Evolutionary conservation across 176 grass and related monocot species (phyloP).

Genomic region (Rhynchospora pubera): DNA sequence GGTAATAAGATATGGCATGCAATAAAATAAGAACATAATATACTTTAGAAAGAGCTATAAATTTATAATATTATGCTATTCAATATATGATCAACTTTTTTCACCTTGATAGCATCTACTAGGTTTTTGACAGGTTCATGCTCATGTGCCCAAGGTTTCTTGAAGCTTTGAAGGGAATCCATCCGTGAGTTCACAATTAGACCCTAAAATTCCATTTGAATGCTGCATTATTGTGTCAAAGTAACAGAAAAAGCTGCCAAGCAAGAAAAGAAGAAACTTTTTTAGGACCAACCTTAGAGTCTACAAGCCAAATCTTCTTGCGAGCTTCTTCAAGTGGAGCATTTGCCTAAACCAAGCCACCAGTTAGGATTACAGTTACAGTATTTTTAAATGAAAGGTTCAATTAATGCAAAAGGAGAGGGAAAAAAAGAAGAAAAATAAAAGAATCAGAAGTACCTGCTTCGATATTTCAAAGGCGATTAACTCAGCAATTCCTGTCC

Average conservation of each 20-base stretch:
- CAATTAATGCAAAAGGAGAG: not conserved
- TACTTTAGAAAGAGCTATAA: not conserved
- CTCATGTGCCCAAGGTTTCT: constrained; percentile 83
- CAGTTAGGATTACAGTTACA: constrained; percentile 5
- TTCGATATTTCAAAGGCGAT: constrained; percentile 76
- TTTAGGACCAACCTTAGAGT: constrained; percentile 55
- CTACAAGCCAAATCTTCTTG: constrained; percentile 92
- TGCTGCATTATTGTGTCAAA: not conserved
- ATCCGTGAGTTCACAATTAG: constrained; percentile 70
- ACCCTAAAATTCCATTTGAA: constrained; percentile 42
- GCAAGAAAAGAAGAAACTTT: not conserved
- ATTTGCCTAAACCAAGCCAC: constrained; percentile 43
- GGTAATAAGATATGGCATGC: not conserved
- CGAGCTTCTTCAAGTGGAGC: constrained; percentile 55
- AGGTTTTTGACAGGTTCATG: constrained; percentile 70
- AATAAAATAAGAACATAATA: not conserved
- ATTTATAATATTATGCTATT: not conserved
- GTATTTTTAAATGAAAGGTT: not conserved
- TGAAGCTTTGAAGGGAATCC: constrained; percentile 67
- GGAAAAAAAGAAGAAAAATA: not conserved
- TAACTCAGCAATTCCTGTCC: constrained; percentile 90
- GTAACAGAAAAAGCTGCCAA: constrained; percentile 8
- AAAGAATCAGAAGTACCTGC: constrained; percentile 5
- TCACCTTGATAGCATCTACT: constrained; percentile 66
- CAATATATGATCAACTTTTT: constrained; percentile 9